Evolutionary conservation across 176 grass and related monocot genomes (phyloP), one percentile per base, ranked within the genome.

Genomic region (Thalia dealbata): DNA sequence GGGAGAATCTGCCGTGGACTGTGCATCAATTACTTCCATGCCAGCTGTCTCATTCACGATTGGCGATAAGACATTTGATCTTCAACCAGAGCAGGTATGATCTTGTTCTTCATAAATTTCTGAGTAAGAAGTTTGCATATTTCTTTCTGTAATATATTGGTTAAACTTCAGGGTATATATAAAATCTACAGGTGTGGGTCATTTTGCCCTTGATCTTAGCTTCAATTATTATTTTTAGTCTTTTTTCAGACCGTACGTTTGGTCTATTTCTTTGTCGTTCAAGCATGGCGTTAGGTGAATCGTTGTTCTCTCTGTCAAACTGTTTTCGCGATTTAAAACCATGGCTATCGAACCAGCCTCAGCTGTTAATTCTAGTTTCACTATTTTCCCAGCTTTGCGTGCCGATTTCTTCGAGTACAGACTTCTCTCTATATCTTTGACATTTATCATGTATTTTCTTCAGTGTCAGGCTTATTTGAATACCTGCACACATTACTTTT

Each of bases 1-100:
- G 54, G 73, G 61, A 76, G 91, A 96, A 79, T 96, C 91, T 5
- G 79, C 91, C 22, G 88, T 96, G 24, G 91, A 96, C 64, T 96
- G 91, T 44, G 79, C 21, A 18, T 71, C 76, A 46, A 71, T 96
- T 68, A 73, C 67, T 43, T 96, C 83, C 62, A 84, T 96, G 85
- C 91, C 88, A 6, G 67, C 78, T 74, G 78, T 96, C 35, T 71
- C 75, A 7, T 91, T 96, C 77, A 77, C 79, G 51, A 96, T 96
- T 62, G 83, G 85, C 29, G 86, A 81, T 67, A 96, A 86, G 61
- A 51, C 76, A 64, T 96, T 96, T 44, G 70, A 50, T 0, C 74
- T 96, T 27, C 91, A 78, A 78, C 81, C 91, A 75, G 81, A 86
- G 15, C 75, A 96, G 86, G 91, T 96, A 81, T 2, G 10, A 38